Evolutionary conservation across 148 eudicot genomes (phyloP).

Genomic region (Silene uniflora): DNA sequence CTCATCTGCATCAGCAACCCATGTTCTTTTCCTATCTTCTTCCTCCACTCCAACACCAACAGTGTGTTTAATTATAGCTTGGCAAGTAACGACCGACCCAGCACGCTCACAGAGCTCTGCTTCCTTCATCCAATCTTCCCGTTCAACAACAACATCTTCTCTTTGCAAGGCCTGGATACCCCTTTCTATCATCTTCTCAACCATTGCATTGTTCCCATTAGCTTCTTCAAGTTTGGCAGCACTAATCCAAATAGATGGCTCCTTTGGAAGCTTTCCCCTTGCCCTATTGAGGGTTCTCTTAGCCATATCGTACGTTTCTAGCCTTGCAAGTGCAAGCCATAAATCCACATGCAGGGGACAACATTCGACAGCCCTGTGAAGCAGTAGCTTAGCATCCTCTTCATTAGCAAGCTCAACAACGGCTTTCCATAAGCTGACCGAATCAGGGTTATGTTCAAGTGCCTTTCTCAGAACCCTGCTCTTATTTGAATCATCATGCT

Average conservation of each 20-base stretch:
- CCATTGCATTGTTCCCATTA: slow-evolving; percentile 71
- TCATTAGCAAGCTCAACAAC: slow-evolving; percentile 87
- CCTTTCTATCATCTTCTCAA: slow-evolving; percentile 80
- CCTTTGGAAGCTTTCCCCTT: slow-evolving; percentile 79
- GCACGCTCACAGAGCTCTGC: slow-evolving; percentile 92
- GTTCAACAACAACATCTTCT: slow-evolving; percentile 73
- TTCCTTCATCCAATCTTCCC: slow-evolving; percentile 96
- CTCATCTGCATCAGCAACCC: no score
- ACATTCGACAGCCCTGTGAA: slow-evolving; percentile 87
- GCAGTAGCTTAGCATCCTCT: slow-evolving; percentile 74
- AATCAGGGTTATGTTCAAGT: no score
- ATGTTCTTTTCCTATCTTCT: no score
- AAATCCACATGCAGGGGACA: no score
- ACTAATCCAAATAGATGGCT: slow-evolving; percentile 91
- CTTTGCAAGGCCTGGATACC: slow-evolving; percentile 82
- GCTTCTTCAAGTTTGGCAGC: slow-evolving; percentile 96
- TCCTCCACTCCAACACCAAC: no score
- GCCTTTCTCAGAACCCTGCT: slow-evolving; percentile 88
- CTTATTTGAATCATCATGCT: slow-evolving; percentile 67
- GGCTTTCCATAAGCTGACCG: no score
- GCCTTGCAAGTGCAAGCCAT: slow-evolving; percentile 82
- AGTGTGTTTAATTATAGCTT: no score
- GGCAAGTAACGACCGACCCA: slow-evolving; percentile 72
- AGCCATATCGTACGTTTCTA: slow-evolving; percentile 84
- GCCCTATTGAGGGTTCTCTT: slow-evolving; percentile 85